Evolutionary conservation across 2,329 filamentous ascomycete genomes (phyloP), one percentile per base, ranked within the genome.

Genomic region (Uncinocarpus reesii): DNA sequence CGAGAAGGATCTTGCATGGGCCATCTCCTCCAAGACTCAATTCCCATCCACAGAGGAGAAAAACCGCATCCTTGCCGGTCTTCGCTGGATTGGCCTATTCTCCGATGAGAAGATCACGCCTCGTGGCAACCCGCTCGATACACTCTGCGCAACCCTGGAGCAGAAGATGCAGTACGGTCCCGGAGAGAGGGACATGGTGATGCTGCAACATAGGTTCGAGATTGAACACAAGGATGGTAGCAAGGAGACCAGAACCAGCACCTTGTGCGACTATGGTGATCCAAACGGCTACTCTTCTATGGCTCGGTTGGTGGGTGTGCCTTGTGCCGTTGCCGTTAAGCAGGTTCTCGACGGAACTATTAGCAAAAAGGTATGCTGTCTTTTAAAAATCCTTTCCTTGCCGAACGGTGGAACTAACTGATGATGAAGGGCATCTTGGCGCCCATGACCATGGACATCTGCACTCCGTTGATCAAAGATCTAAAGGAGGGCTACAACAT

Each of bases 161-260:
- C 71, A 85, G 74, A 94, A 93, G 80, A 93, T 94, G 86, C 78
- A 85, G 68, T 95, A 83, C 67, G 83, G 78, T 61, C 74, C 83
- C 58, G 83, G 77, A 52, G 87, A 95, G 78, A 82, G 88, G 51
- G 88, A 94, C 67, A 73, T 93, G 56, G 84, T 92, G 55, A 79
- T 84, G 70, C 61, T 73, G 29, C 71, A 73, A 58, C 71, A 73
- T 60, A 70, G 66, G 71, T 93, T 94, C 65, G 81, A 81, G 64
- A 86, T 94, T 57, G 84, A 92, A 74, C 73, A 83, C 69, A 81
- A 82, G 68, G 84, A 92, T 63, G 87, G 87, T 60, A 78, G 71
- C 63, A 78, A 77, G 65, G 80, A 93, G 72, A 87, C 81, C 37
- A 75, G 82, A 54, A 89, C 85, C 20, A 86, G 82, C 35, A 95